Conservation (phyloP, 345 rosid genomes). For the Viola odorata region DNA sequence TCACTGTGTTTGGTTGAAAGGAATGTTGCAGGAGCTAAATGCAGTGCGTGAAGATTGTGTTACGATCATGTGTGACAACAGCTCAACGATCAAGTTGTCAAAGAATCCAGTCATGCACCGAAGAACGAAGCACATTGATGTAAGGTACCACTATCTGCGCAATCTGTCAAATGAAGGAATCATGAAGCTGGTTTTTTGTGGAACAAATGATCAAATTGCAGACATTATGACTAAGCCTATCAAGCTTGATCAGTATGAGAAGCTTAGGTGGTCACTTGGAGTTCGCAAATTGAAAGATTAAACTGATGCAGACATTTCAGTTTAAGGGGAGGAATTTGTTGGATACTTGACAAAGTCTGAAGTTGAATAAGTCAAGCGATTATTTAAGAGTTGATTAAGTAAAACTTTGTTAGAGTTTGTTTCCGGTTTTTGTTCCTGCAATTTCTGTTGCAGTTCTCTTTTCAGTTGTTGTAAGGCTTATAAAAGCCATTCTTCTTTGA, state of each 20-base stretch:
- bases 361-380: too few relatives aligned
- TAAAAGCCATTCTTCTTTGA: too few relatives aligned
- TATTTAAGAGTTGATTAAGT: too few relatives aligned
- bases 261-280: not conserved
- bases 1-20: not conserved
- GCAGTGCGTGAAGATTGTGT: too few relatives aligned
- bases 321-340: not conserved
- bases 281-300: not conserved
- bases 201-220: not conserved
- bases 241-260: not conserved
- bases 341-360: too few relatives aligned
- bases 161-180: not conserved
- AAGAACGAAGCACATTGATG: not conserved
- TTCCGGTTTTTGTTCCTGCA: too few relatives aligned
- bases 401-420: too few relatives aligned
- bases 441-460: too few relatives aligned
- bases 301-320: not conserved
- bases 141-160: not conserved
- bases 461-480: too few relatives aligned
- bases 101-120: not conserved
- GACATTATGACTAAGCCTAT: conserved; percentile 1
- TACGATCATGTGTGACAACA: not conserved
- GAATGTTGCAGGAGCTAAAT: not conserved
- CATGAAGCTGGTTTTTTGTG: not conserved
- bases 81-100: not conserved